Percentiles rank a stretch among this genome's conserved stretches.
Evolutionary conservation across 176 grass and related monocot species (phyloP).

Genomic region (Thinopyrum elongatum): DNA sequence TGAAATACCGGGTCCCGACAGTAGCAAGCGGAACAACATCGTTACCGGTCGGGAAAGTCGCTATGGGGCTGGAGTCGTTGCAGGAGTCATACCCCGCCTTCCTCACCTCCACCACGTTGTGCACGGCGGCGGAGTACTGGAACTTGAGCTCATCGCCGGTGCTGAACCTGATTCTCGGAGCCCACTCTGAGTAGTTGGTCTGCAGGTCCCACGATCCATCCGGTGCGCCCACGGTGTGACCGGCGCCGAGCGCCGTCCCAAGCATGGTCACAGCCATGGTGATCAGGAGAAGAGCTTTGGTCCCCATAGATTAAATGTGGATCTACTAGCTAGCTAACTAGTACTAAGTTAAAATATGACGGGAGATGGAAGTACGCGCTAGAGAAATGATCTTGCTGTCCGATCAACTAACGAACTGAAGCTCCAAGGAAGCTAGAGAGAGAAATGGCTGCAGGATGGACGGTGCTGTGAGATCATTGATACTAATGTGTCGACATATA

Average conservation of each 20-base stretch:
- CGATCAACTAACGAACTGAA: too few species aligned
- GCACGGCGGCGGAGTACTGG: background rate
- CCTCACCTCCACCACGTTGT: background rate
- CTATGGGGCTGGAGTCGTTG: background rate
- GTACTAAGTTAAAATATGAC: too few species aligned
- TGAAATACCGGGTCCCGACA: background rate
- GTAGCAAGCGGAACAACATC: background rate
- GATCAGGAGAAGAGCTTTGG: background rate
- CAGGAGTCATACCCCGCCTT: background rate
- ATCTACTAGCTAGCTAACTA: background rate
- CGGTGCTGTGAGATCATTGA: too few species aligned
- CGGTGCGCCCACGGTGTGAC: background rate
- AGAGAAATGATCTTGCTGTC: too few species aligned
- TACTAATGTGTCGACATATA: too few species aligned
- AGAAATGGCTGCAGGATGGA: too few species aligned
- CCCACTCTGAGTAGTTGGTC: too few species aligned
- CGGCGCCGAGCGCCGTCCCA: background rate
- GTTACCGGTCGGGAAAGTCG: background rate
- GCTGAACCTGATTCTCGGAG: too few species aligned
- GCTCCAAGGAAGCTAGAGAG: too few species aligned
- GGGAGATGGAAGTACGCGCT: too few species aligned
- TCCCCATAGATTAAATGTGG: background rate
- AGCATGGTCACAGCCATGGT: background rate
- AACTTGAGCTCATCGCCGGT: background rate
- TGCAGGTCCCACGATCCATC: background rate